phyloP scores from a whole-genome alignment of 768 basidiomycete species.

The Fibroporia radiculosa region DNA sequence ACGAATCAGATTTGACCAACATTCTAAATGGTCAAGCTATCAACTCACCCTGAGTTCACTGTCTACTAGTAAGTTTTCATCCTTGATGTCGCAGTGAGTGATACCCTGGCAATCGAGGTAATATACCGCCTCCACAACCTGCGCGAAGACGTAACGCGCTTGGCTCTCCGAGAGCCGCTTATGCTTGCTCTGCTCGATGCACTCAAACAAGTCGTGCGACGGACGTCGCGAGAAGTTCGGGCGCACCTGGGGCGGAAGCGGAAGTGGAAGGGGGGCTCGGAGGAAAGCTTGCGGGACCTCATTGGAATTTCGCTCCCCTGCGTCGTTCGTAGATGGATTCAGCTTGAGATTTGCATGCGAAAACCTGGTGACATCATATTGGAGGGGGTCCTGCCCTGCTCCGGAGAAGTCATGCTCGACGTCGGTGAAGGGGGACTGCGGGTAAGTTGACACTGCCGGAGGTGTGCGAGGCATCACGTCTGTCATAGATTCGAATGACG shows the following conservation, averaged over 20 bases:
- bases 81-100: conserved; percentile 94
- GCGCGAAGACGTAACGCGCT: conserved; percentile 77
- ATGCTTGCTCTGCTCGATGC: conserved; percentile 81
- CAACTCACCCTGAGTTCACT: conserved; percentile 52
- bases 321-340: background rate
- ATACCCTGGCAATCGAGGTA: conserved; percentile 81
- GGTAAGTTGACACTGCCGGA: background rate
- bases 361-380: background rate
- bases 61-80: conserved; percentile 88
- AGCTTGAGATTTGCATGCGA: too few relatives aligned
- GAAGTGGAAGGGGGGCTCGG: conserved; percentile 7
- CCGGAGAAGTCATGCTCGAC: background rate
- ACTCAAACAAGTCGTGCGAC: conserved; percentile 92
- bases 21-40: background rate
- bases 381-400: background rate
- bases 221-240: conserved; percentile 55
- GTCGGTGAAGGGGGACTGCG: background rate
- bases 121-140: conserved; percentile 78
- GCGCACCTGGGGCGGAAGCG: conserved; percentile 9
- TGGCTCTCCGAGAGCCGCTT: conserved; percentile 72
- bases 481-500: conserved; percentile 37
- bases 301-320: background rate
- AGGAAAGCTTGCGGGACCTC: conserved; percentile 1
- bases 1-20: background rate
- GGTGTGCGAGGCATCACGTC: conserved; percentile 40